Evolutionary conservation across 768 basidiomycete species (phyloP).

Genomic region (Boletus sensibilis): DNA sequence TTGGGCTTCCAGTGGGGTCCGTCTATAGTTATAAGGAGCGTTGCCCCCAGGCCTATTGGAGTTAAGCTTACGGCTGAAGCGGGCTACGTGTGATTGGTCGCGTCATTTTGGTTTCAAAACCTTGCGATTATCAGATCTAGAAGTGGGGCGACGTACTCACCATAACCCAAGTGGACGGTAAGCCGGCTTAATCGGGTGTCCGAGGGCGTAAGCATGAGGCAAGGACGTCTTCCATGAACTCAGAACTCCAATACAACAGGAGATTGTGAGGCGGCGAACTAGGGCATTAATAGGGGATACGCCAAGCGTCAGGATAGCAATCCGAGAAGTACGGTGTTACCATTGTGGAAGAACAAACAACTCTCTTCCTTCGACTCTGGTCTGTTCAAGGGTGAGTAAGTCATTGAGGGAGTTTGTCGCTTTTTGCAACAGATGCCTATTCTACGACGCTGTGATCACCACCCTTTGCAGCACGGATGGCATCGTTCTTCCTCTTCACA

Average conservation of each 20-base stretch:
- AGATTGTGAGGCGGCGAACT: not conserved
- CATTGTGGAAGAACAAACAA: not conserved
- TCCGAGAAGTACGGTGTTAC: not conserved
- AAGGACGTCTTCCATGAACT: not conserved
- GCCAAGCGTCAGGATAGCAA: not conserved
- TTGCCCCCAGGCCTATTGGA: no score
- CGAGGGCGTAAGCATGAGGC: not conserved
- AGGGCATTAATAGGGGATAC: not conserved
- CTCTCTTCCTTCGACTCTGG: not conserved
- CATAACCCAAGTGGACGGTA: not conserved
- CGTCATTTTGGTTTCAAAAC: no score
- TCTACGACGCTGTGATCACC: constrained; percentile 32
- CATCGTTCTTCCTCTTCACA: constrained; percentile 24
- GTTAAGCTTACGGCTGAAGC: no score
- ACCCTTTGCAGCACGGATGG: constrained; percentile 25
- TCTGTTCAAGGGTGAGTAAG: not conserved
- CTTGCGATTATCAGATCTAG: not conserved
- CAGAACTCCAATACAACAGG: not conserved
- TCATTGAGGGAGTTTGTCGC: not conserved
- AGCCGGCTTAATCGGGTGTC: not conserved
- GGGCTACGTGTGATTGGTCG: no score
- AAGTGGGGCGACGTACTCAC: not conserved
- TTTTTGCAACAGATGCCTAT: not conserved
- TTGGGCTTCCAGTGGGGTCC: no score
- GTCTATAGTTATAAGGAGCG: no score